These are phyloP conservation scores for Mytilinidion resinicola DNA, from an alignment of 495 filamentous ascomycete genomes.

Conservation along the genomic window DNA sequence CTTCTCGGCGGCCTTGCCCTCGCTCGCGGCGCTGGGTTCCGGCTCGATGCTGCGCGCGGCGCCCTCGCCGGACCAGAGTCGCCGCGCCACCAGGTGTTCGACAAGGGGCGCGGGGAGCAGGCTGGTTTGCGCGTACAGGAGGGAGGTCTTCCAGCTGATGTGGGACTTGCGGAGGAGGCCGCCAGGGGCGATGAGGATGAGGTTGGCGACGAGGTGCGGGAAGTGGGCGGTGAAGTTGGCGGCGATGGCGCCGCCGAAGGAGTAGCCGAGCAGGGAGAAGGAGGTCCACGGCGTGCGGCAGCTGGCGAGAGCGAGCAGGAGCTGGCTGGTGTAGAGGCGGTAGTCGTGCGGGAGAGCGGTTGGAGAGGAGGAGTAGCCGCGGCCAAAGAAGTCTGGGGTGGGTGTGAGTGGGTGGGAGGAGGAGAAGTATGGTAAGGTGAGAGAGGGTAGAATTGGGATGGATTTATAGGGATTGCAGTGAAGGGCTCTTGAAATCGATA, in stretches of 20 bases:
- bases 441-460: not conserved
- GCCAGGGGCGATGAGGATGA: slow-evolving; percentile 69
- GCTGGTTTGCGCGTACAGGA: slow-evolving; percentile 53
- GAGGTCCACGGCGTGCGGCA: slow-evolving; percentile 63
- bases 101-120: slow-evolving; percentile 55
- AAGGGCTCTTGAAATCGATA: no score
- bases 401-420: not conserved
- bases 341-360: slow-evolving; percentile 63
- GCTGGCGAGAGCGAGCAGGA: slow-evolving; percentile 64
- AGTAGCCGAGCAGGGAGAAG: slow-evolving; percentile 77
- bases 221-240: slow-evolving; percentile 69
- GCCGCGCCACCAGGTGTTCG: slow-evolving; percentile 45
- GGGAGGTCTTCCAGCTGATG: slow-evolving; percentile 50
- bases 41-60: slow-evolving; percentile 23
- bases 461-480: not conserved
- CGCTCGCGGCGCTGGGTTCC: not conserved
- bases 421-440: not conserved
- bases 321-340: slow-evolving; percentile 67
- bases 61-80: slow-evolving; percentile 38
- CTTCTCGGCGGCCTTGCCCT: slow-evolving; percentile 22
- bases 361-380: slow-evolving; percentile 70
- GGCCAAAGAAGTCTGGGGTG: slow-evolving; percentile 59
- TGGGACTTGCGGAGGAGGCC: slow-evolving; percentile 65
- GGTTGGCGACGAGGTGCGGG: slow-evolving; percentile 55
- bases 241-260: slow-evolving; percentile 73